These are phyloP conservation scores for Rhizoclosmatium globosum DNA, from an alignment of 192 early-diverging fungal genomes.

Conservation along the genomic window DNA sequence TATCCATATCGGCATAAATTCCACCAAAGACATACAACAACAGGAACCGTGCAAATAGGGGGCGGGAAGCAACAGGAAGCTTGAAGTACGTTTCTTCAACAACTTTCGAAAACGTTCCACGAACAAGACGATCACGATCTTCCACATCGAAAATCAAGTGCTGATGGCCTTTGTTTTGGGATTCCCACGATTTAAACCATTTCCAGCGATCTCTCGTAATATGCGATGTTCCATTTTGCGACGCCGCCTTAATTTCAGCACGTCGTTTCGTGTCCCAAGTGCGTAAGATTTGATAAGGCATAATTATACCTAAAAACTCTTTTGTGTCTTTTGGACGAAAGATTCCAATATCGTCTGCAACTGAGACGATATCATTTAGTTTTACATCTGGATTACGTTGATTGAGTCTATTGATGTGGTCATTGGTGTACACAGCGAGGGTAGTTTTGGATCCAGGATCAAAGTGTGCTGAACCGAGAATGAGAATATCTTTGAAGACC, in stretches of 20 bases:
- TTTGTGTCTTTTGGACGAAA: too few relatives aligned
- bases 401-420: too few relatives aligned
- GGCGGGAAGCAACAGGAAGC: constrained; percentile 23
- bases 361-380: too few relatives aligned
- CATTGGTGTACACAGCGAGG: too few relatives aligned
- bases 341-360: too few relatives aligned
- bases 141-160: constrained; percentile 22
- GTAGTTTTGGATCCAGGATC: too few relatives aligned
- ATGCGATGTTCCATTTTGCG: constrained; percentile 32
- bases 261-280: neutral
- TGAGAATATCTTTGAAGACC: too few relatives aligned
- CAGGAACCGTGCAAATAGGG: constrained; percentile 41
- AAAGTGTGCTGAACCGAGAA: too few relatives aligned
- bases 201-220: neutral
- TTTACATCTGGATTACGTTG: too few relatives aligned
- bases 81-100: constrained; percentile 8
- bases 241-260: constrained; percentile 21
- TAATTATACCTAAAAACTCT: too few relatives aligned
- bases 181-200: constrained; percentile 20
- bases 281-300: neutral
- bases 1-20: constrained; percentile 47
- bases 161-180: neutral
- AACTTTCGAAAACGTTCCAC: neutral
- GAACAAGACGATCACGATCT: constrained; percentile 16
- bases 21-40: constrained; percentile 42